phyloP scores from a whole-genome alignment of 2,329 filamentous ascomycete species.

The Colletotrichum tofieldiae region DNA sequence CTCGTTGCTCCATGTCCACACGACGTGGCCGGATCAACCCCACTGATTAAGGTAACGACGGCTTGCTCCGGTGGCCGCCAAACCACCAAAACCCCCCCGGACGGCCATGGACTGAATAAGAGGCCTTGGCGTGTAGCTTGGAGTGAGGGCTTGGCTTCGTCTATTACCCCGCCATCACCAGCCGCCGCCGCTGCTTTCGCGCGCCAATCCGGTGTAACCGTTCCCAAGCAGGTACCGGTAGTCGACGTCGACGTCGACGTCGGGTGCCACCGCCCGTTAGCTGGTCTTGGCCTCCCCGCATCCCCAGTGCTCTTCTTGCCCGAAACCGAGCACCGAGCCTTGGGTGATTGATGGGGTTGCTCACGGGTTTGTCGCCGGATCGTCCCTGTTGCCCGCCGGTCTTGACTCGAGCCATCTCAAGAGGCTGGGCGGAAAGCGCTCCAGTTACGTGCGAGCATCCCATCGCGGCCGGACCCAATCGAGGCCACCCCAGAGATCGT shows the following conservation, averaged over 20 bases:
- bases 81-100: background rate
- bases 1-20: too few species aligned
- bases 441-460: slow-evolving; percentile 10
- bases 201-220: slow-evolving; percentile 36
- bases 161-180: slow-evolving; percentile 26
- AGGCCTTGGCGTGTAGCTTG: background rate
- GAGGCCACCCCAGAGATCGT: background rate
- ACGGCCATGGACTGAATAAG: background rate
- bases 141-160: background rate
- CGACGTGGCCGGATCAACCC: slow-evolving; percentile 23
- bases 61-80: background rate
- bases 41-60: slow-evolving; percentile 29
- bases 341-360: background rate
- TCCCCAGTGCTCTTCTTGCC: background rate
- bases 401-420: slow-evolving; percentile 13
- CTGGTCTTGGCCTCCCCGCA: slow-evolving; percentile 35
- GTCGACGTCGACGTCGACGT: slow-evolving; percentile 13
- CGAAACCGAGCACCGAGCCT: slow-evolving; percentile 7
- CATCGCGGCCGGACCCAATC: background rate
- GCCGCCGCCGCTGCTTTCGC: background rate
- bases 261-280: slow-evolving; percentile 15
- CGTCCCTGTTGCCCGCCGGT: slow-evolving; percentile 1
- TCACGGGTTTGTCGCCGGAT: background rate
- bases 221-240: slow-evolving; percentile 30
- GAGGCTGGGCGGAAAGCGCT: slow-evolving; percentile 24